phyloP scores from a whole-genome alignment of 495 filamentous ascomycete genomes.

The Penicillium canariense region DNA sequence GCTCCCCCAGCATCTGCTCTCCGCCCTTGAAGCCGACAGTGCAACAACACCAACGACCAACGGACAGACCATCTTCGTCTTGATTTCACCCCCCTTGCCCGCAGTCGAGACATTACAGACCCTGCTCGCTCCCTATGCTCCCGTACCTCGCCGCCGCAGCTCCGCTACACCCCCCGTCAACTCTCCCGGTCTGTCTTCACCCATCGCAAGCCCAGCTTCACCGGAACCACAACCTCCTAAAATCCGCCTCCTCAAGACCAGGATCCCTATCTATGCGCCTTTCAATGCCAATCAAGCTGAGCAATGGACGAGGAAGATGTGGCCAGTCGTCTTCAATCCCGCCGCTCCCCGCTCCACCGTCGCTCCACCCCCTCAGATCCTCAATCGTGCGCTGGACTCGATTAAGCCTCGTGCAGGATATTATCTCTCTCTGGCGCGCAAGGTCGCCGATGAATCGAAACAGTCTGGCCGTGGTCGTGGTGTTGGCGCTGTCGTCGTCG shows the following conservation, averaged over 20 bases:
- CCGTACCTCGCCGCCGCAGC: slow-evolving; percentile 4
- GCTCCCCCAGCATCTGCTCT: slow-evolving; percentile 54
- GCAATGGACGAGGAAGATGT: slow-evolving; percentile 71
- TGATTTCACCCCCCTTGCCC: slow-evolving; percentile 38
- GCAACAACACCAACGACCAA: background rate
- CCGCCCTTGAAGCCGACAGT: slow-evolving; percentile 23
- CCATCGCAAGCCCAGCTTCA: slow-evolving; percentile 17
- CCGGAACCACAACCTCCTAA: slow-evolving; percentile 24
- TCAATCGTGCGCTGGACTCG: slow-evolving; percentile 51
- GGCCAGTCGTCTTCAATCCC: slow-evolving; percentile 88
- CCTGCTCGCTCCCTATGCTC: slow-evolving; percentile 38
- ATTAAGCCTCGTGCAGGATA: slow-evolving; percentile 51
- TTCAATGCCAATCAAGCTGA: slow-evolving; percentile 72
- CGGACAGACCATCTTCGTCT: slow-evolving; percentile 36
- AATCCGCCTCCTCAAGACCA: slow-evolving; percentile 46
- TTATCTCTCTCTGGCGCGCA: slow-evolving; percentile 68
- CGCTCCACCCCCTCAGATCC: slow-evolving; percentile 55
- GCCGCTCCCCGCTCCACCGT: slow-evolving; percentile 51
- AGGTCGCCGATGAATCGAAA: slow-evolving; percentile 57
- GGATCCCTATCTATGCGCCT: slow-evolving; percentile 73
- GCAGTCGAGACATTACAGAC: slow-evolving; percentile 25
- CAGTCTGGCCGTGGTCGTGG: slow-evolving; percentile 59
- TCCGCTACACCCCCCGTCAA: slow-evolving; percentile 3
- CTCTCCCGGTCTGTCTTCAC: slow-evolving; percentile 1
- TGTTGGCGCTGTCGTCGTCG: slow-evolving; percentile 81